Conservation (phyloP, 78 protist genomes). For the Trichosphaerium sp. region DNA sequence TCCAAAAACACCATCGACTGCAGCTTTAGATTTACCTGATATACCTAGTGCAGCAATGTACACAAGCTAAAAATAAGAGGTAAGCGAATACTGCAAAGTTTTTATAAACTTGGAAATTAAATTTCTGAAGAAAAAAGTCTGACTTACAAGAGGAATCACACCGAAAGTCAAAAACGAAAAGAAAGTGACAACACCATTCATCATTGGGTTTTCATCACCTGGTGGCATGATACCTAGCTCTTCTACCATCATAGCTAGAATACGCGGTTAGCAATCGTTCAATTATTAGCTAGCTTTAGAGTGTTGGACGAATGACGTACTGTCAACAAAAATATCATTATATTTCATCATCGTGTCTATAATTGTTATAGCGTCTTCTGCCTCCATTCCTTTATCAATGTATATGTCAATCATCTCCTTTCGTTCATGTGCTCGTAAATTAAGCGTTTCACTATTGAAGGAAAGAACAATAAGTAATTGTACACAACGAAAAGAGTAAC, state of each 20-base stretch:
- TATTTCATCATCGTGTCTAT: slow-evolving; percentile 2
- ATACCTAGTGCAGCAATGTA: too few species aligned
- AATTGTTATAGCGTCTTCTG: slow-evolving; percentile 26
- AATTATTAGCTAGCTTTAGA: background rate
- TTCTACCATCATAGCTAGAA: slow-evolving; percentile 25
- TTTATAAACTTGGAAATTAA: too few species aligned
- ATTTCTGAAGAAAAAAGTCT: too few species aligned
- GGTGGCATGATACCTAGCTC: slow-evolving; percentile 33
- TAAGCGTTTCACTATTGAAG: slow-evolving; percentile 28
- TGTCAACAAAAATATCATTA: slow-evolving; percentile 5
- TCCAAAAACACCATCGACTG: too few species aligned
- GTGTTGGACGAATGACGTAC: background rate
- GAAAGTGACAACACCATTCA: background rate
- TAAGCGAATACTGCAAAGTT: too few species aligned
- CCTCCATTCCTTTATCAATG: slow-evolving; percentile 36
- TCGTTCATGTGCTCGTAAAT: slow-evolving; percentile 39
- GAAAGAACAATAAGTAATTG: background rate
- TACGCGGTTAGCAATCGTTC: too few species aligned
- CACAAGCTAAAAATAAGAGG: too few species aligned
- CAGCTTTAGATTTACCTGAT: too few species aligned
- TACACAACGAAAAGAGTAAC: too few species aligned
- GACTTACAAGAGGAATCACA: slow-evolving; percentile 1
- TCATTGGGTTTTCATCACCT: slow-evolving; percentile 4
- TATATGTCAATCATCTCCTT: slow-evolving; percentile 48
- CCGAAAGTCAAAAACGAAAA: slow-evolving; percentile 13